A percentile compares a stretch with the other conserved stretches of the same genome.
Conservation (phyloP, 1,284 basidiomycete genomes). For the Polyporus tsugae region DNA sequence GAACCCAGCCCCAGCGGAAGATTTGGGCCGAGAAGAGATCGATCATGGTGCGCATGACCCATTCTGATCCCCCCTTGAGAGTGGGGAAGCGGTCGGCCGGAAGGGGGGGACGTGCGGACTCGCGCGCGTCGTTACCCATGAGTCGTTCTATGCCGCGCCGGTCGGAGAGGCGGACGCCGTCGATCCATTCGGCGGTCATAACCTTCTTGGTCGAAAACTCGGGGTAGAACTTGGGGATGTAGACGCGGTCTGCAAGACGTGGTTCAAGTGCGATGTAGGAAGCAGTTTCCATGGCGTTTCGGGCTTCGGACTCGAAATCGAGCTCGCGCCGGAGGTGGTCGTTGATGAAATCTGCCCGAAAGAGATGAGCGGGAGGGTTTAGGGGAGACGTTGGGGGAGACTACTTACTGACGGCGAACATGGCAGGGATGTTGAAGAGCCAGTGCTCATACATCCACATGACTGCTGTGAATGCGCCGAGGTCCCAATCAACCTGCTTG, state of each 20-base stretch:
- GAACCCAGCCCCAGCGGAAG: constrained; percentile 90
- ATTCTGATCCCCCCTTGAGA: constrained; percentile 69
- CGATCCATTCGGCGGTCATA: constrained; percentile 90
- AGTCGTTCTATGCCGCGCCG: constrained; percentile 59
- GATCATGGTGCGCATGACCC: constrained; percentile 82
- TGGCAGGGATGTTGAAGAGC: constrained; percentile 80
- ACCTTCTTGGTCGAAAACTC: constrained; percentile 79
- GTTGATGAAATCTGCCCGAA: constrained; percentile 73
- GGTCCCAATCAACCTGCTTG: constrained; percentile 87
- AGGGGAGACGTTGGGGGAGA: neutral
- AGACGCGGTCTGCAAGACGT: constrained; percentile 71
- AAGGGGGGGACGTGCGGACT: constrained; percentile 27
- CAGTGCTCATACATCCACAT: constrained; percentile 82
- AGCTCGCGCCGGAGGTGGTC: constrained; percentile 85
- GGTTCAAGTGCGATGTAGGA: constrained; percentile 69
- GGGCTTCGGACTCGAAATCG: constrained; percentile 79
- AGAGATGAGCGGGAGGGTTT: neutral
- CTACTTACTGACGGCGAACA: constrained; percentile 73
- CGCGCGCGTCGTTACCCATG: constrained; percentile 57
- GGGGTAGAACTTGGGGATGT: constrained; percentile 82
- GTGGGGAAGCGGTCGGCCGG: constrained; percentile 39
- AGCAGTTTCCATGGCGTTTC: constrained; percentile 70
- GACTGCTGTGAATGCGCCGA: constrained; percentile 67
- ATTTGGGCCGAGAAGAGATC: constrained; percentile 87
- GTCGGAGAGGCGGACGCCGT: constrained; percentile 82